Conservation (phyloP, 352 stramenopile genomes). For the Globisporangium emineosum region DNA sequence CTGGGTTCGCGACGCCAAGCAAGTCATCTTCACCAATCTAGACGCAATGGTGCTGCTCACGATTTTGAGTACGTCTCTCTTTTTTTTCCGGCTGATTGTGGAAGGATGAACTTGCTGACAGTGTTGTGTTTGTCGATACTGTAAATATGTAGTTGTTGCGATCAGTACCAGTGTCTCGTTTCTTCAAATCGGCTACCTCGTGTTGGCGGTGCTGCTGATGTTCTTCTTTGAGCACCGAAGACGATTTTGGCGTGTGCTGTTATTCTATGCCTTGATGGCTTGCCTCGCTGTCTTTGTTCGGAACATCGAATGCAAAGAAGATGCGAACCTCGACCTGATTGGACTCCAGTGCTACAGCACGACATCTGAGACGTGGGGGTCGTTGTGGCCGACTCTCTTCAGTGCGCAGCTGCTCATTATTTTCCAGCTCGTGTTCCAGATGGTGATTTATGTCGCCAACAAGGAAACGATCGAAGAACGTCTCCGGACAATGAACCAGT, state of each 20-base stretch:
- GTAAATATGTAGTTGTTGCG: constrained; percentile 50
- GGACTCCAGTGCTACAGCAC: constrained; percentile 72
- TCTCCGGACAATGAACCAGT: constrained; percentile 51
- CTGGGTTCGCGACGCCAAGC: constrained; percentile 72
- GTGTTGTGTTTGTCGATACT: not conserved
- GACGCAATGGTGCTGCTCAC: constrained; percentile 80
- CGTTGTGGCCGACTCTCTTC: constrained; percentile 79
- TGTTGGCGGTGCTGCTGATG: constrained; percentile 76
- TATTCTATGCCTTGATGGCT: constrained; percentile 64
- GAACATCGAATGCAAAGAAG: constrained; percentile 67
- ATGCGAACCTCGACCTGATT: constrained; percentile 47
- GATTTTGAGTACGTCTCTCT: constrained; percentile 54
- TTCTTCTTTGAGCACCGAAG: constrained; percentile 79
- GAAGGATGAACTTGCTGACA: not conserved
- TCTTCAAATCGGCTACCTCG: constrained; percentile 80
- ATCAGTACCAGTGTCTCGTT: constrained; percentile 80
- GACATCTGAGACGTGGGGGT: constrained; percentile 53
- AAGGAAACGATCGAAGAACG: constrained; percentile 67
- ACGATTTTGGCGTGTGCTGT: constrained; percentile 72
- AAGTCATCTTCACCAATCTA: constrained; percentile 69
- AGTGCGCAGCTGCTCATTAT: constrained; percentile 83
- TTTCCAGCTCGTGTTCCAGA: constrained; percentile 79
- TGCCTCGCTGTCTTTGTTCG: constrained; percentile 77
- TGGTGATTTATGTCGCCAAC: constrained; percentile 82
- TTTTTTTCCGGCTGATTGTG: not conserved